Evolutionary conservation across 345 rosid species (phyloP).

Genomic region (Lumnitzera littorea): DNA sequence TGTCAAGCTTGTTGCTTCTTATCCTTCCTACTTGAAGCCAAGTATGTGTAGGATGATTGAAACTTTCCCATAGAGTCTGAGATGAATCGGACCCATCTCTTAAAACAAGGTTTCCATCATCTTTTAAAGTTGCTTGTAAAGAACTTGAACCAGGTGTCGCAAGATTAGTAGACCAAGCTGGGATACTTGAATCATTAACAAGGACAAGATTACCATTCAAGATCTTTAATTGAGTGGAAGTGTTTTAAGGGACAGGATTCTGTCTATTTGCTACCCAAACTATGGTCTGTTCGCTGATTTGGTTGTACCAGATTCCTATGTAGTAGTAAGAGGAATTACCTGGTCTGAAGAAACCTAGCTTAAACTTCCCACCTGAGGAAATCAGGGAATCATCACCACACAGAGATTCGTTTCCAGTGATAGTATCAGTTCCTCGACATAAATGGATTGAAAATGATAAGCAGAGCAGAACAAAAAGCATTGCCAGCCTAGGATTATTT

Average conservation of each 20-base stretch:
- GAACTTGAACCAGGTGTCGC: slow-evolving; percentile 22
- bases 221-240: slow-evolving; percentile 40
- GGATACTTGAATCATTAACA: slow-evolving; percentile 34
- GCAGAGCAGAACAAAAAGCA: slow-evolving; percentile 22
- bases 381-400: slow-evolving; percentile 54
- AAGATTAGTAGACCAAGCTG: slow-evolving; percentile 62
- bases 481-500: slow-evolving; percentile 16
- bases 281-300: slow-evolving; percentile 20
- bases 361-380: slow-evolving; percentile 38
- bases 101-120: slow-evolving; percentile 58
- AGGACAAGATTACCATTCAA: slow-evolving; percentile 58
- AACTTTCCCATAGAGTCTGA: slow-evolving; percentile 55
- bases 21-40: slow-evolving; percentile 72
- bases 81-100: slow-evolving; percentile 21
- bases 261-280: slow-evolving; percentile 86
- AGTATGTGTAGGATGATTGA: slow-evolving; percentile 54
- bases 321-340: slow-evolving; percentile 51
- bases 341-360: slow-evolving; percentile 64
- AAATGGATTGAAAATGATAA: slow-evolving; percentile 18
- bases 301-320: slow-evolving; percentile 59
- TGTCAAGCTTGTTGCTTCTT: slow-evolving; percentile 32
- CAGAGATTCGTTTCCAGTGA: slow-evolving; percentile 40
- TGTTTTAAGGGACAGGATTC: slow-evolving; percentile 35
- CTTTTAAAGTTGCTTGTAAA: slow-evolving; percentile 39
- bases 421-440: slow-evolving; percentile 34